phyloP scores from a whole-genome alignment of 192 early-diverging fungal species.

The Coemansia furcata region DNA sequence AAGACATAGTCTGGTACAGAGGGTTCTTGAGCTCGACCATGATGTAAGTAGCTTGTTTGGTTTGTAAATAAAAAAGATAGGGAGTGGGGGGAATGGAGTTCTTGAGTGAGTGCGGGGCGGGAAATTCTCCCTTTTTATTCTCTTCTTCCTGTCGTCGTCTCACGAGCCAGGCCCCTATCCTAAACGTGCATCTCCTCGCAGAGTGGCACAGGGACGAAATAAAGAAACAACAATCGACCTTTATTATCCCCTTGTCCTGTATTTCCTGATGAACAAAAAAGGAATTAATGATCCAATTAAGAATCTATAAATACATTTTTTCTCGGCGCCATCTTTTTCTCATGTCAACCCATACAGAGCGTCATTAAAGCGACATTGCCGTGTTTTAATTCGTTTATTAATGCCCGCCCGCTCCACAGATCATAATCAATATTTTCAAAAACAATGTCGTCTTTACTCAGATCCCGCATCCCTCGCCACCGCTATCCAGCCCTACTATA shows the following conservation, averaged over 20 bases:
- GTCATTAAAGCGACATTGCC: too few relatives aligned
- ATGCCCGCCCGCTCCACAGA: background rate
- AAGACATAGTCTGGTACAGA: slow-evolving; percentile 9
- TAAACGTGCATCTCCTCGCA: background rate
- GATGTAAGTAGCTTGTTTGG: background rate
- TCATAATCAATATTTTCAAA: background rate
- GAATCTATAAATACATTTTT: too few relatives aligned
- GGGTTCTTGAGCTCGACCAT: slow-evolving; percentile 45
- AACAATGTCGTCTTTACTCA: background rate
- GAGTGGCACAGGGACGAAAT: background rate
- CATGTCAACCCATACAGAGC: too few relatives aligned
- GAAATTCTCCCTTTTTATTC: background rate
- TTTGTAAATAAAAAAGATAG: background rate
- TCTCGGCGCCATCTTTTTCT: too few relatives aligned
- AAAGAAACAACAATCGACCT: background rate
- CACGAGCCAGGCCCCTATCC: background rate
- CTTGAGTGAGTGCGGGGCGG: background rate
- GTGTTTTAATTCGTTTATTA: background rate
- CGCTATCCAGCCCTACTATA: background rate
- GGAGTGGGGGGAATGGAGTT: background rate
- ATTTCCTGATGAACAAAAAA: background rate
- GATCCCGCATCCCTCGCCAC: background rate
- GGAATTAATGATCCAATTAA: too few relatives aligned
- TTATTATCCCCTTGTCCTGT: background rate
- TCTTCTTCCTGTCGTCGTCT: background rate